phyloP scores from a whole-genome alignment of 768 basidiomycete species.

The Mrakia frigida region DNA sequence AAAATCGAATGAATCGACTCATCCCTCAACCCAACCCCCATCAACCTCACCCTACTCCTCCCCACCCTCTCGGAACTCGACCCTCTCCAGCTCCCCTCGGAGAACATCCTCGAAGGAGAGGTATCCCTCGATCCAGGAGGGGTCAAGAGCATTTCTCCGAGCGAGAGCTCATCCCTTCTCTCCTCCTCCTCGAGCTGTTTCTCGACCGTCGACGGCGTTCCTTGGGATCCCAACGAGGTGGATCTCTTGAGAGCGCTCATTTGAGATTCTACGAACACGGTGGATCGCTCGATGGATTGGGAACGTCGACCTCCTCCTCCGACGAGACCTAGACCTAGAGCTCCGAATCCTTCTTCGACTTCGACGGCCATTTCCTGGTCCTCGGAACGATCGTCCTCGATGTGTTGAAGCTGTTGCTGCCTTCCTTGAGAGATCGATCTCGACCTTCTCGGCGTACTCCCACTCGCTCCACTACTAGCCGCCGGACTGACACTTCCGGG shows the following conservation, averaged over 20 bases:
- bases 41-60: constrained; percentile 19
- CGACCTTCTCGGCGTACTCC: not conserved
- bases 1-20: constrained; percentile 16
- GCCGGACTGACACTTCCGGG: not conserved
- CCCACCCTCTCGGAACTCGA: constrained; percentile 22
- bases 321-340: not conserved
- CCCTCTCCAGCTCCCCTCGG: not conserved
- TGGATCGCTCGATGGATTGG: constrained; percentile 25
- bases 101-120: not conserved
- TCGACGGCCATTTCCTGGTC: not conserved
- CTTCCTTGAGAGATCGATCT: constrained; percentile 3
- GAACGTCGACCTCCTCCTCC: not conserved
- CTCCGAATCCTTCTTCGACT: not conserved
- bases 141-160: constrained; percentile 12
- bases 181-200: not conserved
- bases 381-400: not conserved
- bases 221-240: constrained; percentile 2
- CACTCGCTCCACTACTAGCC: too few species aligned
- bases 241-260: constrained; percentile 19
- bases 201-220: not conserved
- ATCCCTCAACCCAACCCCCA: constrained; percentile 5
- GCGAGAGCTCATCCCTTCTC: not conserved
- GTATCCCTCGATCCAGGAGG: constrained; percentile 4
- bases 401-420: not conserved
- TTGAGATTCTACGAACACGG: constrained; percentile 25